phyloP scores from a whole-genome alignment of 1,139 yeast species.

The Candida dubliniensis region DNA sequence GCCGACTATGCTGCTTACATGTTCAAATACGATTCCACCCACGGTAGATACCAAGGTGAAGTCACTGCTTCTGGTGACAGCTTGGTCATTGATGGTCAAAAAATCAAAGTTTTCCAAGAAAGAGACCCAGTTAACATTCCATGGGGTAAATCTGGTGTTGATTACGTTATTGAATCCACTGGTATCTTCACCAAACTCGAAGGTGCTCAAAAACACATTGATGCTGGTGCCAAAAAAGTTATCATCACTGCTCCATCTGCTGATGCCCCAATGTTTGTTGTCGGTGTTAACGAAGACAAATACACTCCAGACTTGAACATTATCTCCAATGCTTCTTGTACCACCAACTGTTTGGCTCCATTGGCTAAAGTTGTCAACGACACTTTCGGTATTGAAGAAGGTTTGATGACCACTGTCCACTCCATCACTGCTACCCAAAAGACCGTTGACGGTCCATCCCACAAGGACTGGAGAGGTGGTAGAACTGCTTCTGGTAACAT shows the following conservation, averaged over 20 bases:
- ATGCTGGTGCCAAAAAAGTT: constrained; percentile 89
- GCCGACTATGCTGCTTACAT: constrained; percentile 84
- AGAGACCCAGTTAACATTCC: constrained; percentile 78
- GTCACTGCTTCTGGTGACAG: constrained; percentile 57
- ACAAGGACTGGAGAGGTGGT: constrained; percentile 96
- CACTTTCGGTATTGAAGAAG: constrained; percentile 79
- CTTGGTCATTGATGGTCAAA: constrained; percentile 66
- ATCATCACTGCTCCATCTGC: constrained; percentile 85
- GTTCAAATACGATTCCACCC: constrained; percentile 89
- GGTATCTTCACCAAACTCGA: constrained; percentile 82
- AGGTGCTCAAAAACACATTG: constrained; percentile 78
- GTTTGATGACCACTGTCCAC: constrained; percentile 90
- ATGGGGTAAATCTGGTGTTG: constrained; percentile 79
- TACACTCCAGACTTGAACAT: constrained; percentile 71
- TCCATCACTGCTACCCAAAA: constrained; percentile 89
- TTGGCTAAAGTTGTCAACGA: constrained; percentile 82
- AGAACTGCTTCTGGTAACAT: constrained; percentile 90
- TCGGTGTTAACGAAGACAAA: constrained; percentile 76
- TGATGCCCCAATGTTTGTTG: constrained; percentile 88
- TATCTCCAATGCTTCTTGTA: constrained; percentile 85
- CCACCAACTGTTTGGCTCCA: constrained; percentile 90
- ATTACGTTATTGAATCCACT: constrained; percentile 82
- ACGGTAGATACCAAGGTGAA: constrained; percentile 72
- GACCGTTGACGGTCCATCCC: constrained; percentile 90
- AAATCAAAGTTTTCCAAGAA: constrained; percentile 71